Base-by-base conservation (phyloP, 345 rosid genomes). In the Populus alba region DNA sequence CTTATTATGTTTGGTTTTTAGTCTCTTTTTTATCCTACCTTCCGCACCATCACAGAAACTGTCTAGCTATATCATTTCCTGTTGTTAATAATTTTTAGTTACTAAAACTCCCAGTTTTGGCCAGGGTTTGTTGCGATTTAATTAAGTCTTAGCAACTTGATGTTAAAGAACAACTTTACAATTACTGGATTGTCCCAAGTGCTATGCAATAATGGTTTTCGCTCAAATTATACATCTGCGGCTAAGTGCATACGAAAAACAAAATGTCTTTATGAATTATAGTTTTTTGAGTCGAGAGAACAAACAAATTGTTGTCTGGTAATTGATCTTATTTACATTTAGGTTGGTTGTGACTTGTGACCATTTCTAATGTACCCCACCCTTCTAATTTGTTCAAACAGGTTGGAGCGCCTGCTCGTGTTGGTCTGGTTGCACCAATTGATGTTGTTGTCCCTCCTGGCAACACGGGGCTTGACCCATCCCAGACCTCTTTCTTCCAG, bases 351-450 rank as follows among this genome's bases (percentile, higher is more conserved):
- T 59, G 4, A n/a, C 4, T n/a, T 59, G 63, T 59, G 4, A n/a
- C 4, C 1, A 23, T 18, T n/a, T 3, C 29, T 8, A 59, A 59
- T n/a, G 63, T 29, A n/a, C 10, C 9, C 22, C 27, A 2, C 43
- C 4, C 45, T 41, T 41, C 12, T 59, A 25, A 59, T 37, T 53
- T 78, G 13, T 0, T 22, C 6, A 11, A 8, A 49, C 66, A 93
- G 98, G 99, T 95, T 83, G 98, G 99, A 80, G 99, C 99, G 77
- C 99, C 98, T 55, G 99, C 99, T 81, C 99, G 98, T 85, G 99
- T 95, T 76, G 99, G 98, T 77, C 82, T 95, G 77, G 88, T 95
- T 47, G 97, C 99, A 5, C 98, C 99, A 57, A 91, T 89, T 43
- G 99, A 95, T 87, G 97, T 95, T 45, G 91, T 93, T 66, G 98